Evolutionary conservation across 345 rosid genomes (phyloP).

Genomic region (Camelina neglecta): DNA sequence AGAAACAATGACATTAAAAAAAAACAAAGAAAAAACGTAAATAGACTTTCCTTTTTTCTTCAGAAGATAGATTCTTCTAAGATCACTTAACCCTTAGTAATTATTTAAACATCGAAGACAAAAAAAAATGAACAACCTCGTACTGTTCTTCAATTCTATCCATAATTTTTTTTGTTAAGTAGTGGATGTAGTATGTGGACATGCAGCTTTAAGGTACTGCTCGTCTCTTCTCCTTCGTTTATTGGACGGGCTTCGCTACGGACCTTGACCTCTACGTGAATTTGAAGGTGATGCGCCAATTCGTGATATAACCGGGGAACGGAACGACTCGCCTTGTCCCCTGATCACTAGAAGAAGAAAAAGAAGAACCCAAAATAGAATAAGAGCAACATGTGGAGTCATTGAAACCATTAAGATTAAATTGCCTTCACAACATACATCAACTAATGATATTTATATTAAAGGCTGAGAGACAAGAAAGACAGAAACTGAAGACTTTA

Average conservation of each 20-base stretch:
- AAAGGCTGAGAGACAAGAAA: background rate
- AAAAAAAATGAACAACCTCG: background rate
- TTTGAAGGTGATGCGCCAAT: background rate
- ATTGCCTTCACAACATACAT: background rate
- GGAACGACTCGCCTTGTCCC: background rate
- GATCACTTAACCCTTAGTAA: background rate
- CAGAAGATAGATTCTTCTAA: background rate
- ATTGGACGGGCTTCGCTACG: background rate
- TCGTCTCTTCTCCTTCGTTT: background rate
- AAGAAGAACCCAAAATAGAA: background rate
- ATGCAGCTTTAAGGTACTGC: background rate
- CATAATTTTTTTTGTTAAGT: too few relatives aligned
- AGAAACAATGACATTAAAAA: background rate
- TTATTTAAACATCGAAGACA: background rate
- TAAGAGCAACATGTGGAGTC: background rate
- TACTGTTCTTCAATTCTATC: background rate
- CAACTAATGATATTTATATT: background rate
- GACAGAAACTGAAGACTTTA: background rate
- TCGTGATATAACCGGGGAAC: background rate
- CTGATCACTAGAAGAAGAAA: background rate
- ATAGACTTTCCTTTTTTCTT: too few relatives aligned
- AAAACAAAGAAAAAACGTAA: too few relatives aligned
- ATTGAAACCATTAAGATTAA: background rate
- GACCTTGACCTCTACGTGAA: slow-evolving; percentile 15
- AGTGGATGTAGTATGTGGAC: too few relatives aligned